Base-by-base conservation (phyloP, 2,329 filamentous ascomycete genomes). In the Hysterium pulicare region DNA sequence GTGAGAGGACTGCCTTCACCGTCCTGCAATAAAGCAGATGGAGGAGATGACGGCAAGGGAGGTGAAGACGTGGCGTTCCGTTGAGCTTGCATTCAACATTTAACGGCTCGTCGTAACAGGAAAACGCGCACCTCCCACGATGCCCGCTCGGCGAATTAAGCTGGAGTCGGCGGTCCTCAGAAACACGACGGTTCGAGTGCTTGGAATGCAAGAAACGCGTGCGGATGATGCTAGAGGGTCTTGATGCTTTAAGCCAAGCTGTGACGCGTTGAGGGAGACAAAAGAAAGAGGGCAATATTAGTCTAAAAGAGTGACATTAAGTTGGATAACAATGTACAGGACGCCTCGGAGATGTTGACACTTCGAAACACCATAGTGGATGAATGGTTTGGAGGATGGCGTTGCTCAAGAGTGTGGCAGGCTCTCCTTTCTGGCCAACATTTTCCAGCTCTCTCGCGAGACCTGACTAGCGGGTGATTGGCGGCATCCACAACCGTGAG, bases 81-180 rank as follows among this genome's bases (percentile, higher is more conserved):
- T 65, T 59, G 62, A 63, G 61, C 58, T 64, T 58, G 66, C 64
- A 68, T 68, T 61, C 64, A 67, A 61, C 53, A 51, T 53, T 54
- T 53, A 51, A 50, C 47, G 47, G 48, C 40, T 38, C 34, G 35
- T 47, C 41, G 34, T 38, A 34, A 43, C 47, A 47, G 41, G 44
- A 47, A 49, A 49, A 59, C 58, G 51, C 51, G 58, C 52, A 47
- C 41, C 44, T 53, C 51, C 44, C 44, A 46, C 42, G 42, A 43
- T 24, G 42, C 37, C 41, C 38, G 54, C 56, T 54, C 53, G 54
- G 48, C 54, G 42, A 50, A 33, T 40, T 32, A 45, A 35, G 39
- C 44, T 24, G 20, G 38, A 34, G 42, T 42, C 31, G 40, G 32
- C 46, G 38, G 45, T 21, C 35, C 44, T 34, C 36, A 37, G 36